Percentiles rank a stretch among this genome's conserved stretches.
Conservation (phyloP, 305 asterid genomes). For the Solanum hybrid region DNA sequence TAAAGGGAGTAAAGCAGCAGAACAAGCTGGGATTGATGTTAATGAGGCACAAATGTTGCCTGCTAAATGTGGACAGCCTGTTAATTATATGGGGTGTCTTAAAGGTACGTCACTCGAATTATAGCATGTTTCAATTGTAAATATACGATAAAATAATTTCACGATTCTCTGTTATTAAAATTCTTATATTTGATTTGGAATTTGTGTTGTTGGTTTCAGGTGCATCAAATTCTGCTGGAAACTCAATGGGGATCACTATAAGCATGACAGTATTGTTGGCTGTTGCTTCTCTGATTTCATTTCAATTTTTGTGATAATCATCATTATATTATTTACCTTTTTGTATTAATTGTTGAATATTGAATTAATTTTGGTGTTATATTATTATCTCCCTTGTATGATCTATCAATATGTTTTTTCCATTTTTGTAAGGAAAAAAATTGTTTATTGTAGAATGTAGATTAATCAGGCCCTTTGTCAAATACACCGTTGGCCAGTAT, state of each 20-base stretch:
- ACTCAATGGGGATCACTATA: background rate
- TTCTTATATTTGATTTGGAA: background rate
- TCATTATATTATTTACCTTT: background rate
- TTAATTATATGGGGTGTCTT: conserved; percentile 7
- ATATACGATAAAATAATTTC: background rate
- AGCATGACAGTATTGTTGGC: background rate
- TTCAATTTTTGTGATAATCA: background rate
- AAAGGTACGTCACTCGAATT: background rate
- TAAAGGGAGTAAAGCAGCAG: conserved; percentile 7
- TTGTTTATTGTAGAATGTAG: background rate
- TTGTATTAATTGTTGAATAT: background rate
- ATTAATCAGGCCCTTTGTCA: background rate
- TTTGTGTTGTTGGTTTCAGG: background rate
- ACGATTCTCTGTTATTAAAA: background rate
- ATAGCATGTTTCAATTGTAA: background rate
- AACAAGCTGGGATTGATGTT: conserved; percentile 2
- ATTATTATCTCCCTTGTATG: background rate
- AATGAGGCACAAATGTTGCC: conserved; percentile 12
- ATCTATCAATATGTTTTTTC: background rate
- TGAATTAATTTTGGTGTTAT: background rate
- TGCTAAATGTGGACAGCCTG: conserved; percentile 12
- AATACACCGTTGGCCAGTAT: background rate
- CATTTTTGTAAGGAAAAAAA: background rate
- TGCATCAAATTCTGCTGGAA: background rate
- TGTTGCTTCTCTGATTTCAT: background rate